Evolutionary conservation across 495 filamentous ascomycete genomes (phyloP).

Genomic region (Astrocystis sublimbata): DNA sequence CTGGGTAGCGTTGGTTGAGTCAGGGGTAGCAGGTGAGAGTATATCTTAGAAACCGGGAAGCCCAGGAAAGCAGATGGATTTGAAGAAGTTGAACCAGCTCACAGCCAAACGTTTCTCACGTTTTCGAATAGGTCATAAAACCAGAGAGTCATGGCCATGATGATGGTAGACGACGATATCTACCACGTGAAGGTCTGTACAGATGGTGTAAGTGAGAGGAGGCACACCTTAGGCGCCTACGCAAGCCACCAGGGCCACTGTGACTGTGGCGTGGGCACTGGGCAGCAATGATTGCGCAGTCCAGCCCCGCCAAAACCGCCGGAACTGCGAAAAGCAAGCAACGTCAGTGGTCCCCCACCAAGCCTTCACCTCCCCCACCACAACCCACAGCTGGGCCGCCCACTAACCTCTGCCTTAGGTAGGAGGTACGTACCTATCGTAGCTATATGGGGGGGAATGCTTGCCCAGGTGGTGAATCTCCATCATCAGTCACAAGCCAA

Average conservation of each 20-base stretch:
- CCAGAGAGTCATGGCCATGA: no score
- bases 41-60: background rate
- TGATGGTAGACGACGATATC: no score
- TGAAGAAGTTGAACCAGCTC: no score
- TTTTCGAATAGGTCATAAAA: no score
- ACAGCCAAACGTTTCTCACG: no score
- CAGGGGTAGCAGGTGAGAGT: background rate
- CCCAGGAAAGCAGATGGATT: no score
- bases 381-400: background rate
- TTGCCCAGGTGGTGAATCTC: no score
- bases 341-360: constrained; percentile 15
- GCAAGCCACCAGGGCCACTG: background rate
- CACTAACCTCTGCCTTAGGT: background rate
- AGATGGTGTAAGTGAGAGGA: no score
- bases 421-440: no score
- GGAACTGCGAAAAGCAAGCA: constrained; percentile 3
- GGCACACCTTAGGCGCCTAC: background rate
- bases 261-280: background rate
- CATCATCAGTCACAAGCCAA: background rate
- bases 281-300: no score
- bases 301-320: constrained; percentile 1
- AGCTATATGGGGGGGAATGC: no score
- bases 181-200: no score
- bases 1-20: constrained; percentile 1
- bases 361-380: constrained; percentile 4